Base-by-base conservation (phyloP, 176 grass and related monocot genomes). In the Rhipidocladum racemiflorum region DNA sequence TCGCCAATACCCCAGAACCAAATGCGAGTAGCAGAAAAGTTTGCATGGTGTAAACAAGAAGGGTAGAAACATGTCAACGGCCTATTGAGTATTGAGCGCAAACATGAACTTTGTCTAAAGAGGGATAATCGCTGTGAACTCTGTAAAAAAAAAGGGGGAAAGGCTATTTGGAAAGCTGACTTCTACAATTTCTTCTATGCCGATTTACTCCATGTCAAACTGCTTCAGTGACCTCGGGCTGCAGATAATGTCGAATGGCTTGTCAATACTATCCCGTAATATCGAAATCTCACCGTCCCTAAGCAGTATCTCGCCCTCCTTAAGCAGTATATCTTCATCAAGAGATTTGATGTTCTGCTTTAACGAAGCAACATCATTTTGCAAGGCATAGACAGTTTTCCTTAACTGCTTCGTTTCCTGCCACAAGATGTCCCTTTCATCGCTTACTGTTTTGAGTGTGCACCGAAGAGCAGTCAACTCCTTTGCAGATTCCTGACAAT, bases 231-330 rank as follows among this genome's bases (percentile, higher is more conserved):
- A 56, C 23, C 46, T 54, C 69, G 85, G 81, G 77, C 76, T 91
- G 65, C 81, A 84, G 28, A 84, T 69, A 46, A 84, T 24, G 70
- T 83, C 85, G 36, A 86, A 84, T 28, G 87, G 92, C 42, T 50
- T 84, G 27, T 84, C 72, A 53, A 85, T 70, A 43, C 72, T 84
- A 44, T 94, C 92, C n/a, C 34, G 74, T 35, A 91, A 28, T 70
- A 96, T 92, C 36, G 88, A 86, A 45, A 96, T 87, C 82, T 93
- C 83, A 15, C 88, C 93, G 48, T 96, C 90, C 8, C 72, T 81
- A 12, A 91, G 56, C 23, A 97, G 86, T 79, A 93, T 71, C 32
- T 91, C 85, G 6, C 88, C 91, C 69, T 96, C 93, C 81, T 96
- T 92, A 6, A 79, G 40, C 30, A 80, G 71, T 85, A 97, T 66